Evolutionary conservation across 176 grass and related monocot genomes (phyloP).

Genomic region (Oryza longistaminata): DNA sequence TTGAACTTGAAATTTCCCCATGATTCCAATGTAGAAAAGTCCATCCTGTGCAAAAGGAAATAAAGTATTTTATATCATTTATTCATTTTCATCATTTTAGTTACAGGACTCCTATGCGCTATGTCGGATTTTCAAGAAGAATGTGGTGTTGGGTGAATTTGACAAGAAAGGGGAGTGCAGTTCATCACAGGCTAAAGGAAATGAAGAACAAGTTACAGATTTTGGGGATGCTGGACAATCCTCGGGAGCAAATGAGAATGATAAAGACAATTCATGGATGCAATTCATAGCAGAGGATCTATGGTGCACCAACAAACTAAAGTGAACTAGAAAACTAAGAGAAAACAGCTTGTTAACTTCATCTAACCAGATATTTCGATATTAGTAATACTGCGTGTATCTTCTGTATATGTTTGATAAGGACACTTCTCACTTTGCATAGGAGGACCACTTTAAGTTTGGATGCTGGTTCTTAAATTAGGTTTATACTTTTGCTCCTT

Average conservation of each 20-base stretch:
- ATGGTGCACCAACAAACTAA: constrained; percentile 64
- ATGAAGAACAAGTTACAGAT: constrained; percentile 41
- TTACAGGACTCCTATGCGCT: constrained; percentile 81
- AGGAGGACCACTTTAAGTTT: constrained; percentile 39
- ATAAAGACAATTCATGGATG: constrained; percentile 97
- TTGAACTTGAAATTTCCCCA: constrained; percentile 21
- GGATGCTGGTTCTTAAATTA: constrained; percentile 42
- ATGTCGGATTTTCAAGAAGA: constrained; percentile 99
- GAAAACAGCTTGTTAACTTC: constrained; percentile 30
- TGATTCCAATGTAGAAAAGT: constrained; percentile 8
- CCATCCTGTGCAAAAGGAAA: constrained; percentile 11
- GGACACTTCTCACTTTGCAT: constrained; percentile 31
- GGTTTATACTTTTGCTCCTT: constrained; percentile 29
- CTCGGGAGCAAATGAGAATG: constrained; percentile 61
- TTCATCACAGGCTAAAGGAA: constrained; percentile 56
- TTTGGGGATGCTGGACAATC: constrained; percentile 52
- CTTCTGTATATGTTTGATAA: constrained; percentile 46
- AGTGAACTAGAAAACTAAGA: constrained; percentile 34
- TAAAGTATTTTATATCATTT: not conserved
- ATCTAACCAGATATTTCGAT: constrained; percentile 37
- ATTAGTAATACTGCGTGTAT: constrained; percentile 24
- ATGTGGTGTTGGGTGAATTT: constrained; percentile 53
- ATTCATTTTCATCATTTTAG: constrained; percentile 19
- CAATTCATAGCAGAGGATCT: constrained; percentile 91
- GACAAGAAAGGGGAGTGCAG: constrained; percentile 68